Evolutionary conservation across 2,329 filamentous ascomycete species (phyloP), one percentile per base, ranked within the genome.

Genomic region (Xenosphaeropsis pyriputrescens): DNA sequence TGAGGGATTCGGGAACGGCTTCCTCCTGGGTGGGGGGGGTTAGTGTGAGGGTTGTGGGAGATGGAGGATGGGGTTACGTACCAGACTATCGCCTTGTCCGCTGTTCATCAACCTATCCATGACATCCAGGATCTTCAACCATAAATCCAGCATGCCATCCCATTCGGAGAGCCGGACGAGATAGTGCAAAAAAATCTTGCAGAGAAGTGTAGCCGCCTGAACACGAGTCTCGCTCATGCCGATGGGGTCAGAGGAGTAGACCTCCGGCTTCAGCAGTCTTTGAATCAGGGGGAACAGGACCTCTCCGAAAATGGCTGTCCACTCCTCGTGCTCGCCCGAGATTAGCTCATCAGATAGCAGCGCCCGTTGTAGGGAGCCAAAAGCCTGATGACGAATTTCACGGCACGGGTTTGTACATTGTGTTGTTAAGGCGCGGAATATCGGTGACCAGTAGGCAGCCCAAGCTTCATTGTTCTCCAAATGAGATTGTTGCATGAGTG

Each of bases 71-170:
- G n/a, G 30, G 9, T 8, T 17, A 68, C 79, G 61, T 72, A 88
- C 83, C 54, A 93, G 61, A 50, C 80, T 89, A 52, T 93, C 86
- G 17, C 85, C 85, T 57, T 94, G 86, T 1, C 89, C 89, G 51
- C 84, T 91, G 52, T 95, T 94, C 78, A 95, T 93, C 45, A 98
- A 69, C 17, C 91, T 77, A 57, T 98, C 91, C 74, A 98, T 86
- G 38, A 95, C 84, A 48, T 88, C 85, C 46, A 96, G 72, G 39
- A 96, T 93, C 57, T 80, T 80, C 34, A 91, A 63, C 91, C 91
- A 98, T 9, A 96, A 68, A 53, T 91, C 84, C 30, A 93, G 63
- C 75, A 96, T 85, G 15, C 85, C 85, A 16, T 88, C 81, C 73
- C 85, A 88, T 47, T 85, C 79, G 4, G 79, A 82, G 18, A 95